Evolutionary conservation across 1,284 basidiomycete species (phyloP).

Genomic region (Ceratorhiza oryzae-sativae): DNA sequence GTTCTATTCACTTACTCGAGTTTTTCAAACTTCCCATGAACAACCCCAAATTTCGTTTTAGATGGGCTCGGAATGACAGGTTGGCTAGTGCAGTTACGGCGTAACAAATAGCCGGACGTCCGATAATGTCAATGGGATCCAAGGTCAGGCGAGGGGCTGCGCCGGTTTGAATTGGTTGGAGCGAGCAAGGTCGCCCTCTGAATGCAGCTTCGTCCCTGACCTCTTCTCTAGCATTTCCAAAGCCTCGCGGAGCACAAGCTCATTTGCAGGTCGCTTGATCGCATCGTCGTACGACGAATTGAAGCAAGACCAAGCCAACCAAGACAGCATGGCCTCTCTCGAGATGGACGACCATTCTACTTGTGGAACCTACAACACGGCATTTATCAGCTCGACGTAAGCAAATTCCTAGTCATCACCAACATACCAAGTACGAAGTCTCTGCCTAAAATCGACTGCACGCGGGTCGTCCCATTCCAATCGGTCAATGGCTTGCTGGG

Average conservation of each 20-base stretch:
- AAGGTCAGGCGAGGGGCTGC: constrained; percentile 72
- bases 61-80: constrained; percentile 56
- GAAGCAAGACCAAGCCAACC: constrained; percentile 88
- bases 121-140: constrained; percentile 73
- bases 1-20: constrained; percentile 62
- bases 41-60: constrained; percentile 60
- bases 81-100: constrained; percentile 65
- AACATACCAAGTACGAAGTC: constrained; percentile 65
- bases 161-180: constrained; percentile 56
- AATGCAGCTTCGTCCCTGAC: constrained; percentile 67
- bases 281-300: constrained; percentile 64
- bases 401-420: constrained; percentile 10
- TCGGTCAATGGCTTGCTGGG: constrained; percentile 63
- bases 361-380: constrained; percentile 74
- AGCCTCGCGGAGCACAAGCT: constrained; percentile 54
- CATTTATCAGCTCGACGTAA: constrained; percentile 10
- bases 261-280: constrained; percentile 61
- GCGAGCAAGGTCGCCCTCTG: constrained; percentile 53
- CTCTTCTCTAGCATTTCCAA: constrained; percentile 73
- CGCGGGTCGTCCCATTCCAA: constrained; percentile 71
- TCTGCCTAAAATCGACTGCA: constrained; percentile 77
- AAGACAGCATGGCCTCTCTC: constrained; percentile 69
- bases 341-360: constrained; percentile 76
- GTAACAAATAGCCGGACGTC: constrained; percentile 79
- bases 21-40: constrained; percentile 60